Conservation (phyloP, 305 asterid species). For the Salvia sclarea region DNA sequence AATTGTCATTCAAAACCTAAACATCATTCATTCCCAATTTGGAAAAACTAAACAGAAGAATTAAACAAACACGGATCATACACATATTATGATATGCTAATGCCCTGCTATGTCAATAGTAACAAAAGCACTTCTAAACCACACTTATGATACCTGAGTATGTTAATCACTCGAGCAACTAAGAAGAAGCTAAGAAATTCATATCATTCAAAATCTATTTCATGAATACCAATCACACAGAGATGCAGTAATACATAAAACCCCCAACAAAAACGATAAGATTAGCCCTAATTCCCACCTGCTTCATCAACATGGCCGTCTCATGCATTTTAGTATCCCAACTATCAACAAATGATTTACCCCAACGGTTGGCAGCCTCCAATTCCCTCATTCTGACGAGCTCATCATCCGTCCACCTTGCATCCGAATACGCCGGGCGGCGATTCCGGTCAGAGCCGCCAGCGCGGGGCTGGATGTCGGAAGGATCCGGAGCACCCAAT, state of each 20-base stretch:
- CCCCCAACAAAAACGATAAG: not conserved
- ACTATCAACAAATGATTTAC: conserved; percentile 47
- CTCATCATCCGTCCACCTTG: conserved; percentile 62
- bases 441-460: not conserved
- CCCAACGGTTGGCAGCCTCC: conserved; percentile 47
- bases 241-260: not conserved
- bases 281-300: conserved; percentile 37
- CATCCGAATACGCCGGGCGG: conserved; percentile 26
- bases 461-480: conserved; percentile 6
- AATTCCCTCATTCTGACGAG: conserved; percentile 37
- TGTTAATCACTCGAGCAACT: not conserved
- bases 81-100: not conserved
- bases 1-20: conserved; percentile 4
- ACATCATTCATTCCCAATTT: conserved; percentile 1
- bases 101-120: conserved; percentile 1
- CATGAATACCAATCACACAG: conserved; percentile 1
- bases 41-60: conserved; percentile 7
- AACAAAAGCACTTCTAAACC: conserved; percentile 17
- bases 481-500: conserved; percentile 33
- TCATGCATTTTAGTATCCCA: conserved; percentile 63
- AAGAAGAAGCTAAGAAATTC: not conserved
- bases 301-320: conserved; percentile 58
- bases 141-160: not conserved
- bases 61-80: not conserved
- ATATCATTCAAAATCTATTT: not conserved